These are phyloP conservation scores for Lactarius deliciosus DNA, from an alignment of 768 basidiomycete species.

Conservation along the genomic window DNA sequence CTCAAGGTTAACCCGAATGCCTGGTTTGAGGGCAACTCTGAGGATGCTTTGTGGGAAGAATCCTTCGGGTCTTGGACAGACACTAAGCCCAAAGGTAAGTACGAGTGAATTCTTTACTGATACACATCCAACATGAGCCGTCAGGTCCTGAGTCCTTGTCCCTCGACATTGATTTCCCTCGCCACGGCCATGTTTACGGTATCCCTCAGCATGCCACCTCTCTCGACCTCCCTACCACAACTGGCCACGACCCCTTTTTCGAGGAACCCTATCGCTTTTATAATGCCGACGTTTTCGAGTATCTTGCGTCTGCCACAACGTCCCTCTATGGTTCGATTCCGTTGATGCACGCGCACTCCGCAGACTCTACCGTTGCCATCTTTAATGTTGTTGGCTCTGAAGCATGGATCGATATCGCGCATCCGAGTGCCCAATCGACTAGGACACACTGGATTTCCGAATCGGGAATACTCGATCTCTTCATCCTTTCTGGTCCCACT, in stretches of 20 bases:
- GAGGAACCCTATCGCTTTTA: conserved; percentile 92
- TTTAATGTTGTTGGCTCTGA: conserved; percentile 89
- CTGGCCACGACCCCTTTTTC: conserved; percentile 72
- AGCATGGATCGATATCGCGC: conserved; percentile 91
- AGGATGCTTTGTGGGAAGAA: conserved; percentile 91
- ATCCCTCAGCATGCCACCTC: conserved; percentile 95
- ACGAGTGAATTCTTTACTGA: neutral
- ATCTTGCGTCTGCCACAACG: conserved; percentile 73
- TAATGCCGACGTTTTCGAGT: conserved; percentile 97
- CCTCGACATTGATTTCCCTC: conserved; percentile 91
- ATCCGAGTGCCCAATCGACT: conserved; percentile 63
- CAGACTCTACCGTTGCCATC: conserved; percentile 83
- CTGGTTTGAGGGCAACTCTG: conserved; percentile 89
- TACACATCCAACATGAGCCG: conserved; percentile 5
- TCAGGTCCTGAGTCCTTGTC: conserved; percentile 93
- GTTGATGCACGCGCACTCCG: conserved; percentile 89
- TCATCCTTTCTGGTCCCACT: conserved; percentile 90
- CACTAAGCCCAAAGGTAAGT: conserved; percentile 88
- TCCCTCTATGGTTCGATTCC: conserved; percentile 92
- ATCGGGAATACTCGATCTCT: conserved; percentile 92
- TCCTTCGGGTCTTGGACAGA: conserved; percentile 85
- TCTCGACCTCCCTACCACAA: conserved; percentile 84
- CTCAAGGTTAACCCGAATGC: conserved; percentile 52
- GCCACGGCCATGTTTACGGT: conserved; percentile 88
- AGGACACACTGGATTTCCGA: conserved; percentile 98